Evolutionary conservation across 306 rosid genomes (phyloP), one percentile per base, ranked within the genome.

Genomic region (Vigna hirtella): DNA sequence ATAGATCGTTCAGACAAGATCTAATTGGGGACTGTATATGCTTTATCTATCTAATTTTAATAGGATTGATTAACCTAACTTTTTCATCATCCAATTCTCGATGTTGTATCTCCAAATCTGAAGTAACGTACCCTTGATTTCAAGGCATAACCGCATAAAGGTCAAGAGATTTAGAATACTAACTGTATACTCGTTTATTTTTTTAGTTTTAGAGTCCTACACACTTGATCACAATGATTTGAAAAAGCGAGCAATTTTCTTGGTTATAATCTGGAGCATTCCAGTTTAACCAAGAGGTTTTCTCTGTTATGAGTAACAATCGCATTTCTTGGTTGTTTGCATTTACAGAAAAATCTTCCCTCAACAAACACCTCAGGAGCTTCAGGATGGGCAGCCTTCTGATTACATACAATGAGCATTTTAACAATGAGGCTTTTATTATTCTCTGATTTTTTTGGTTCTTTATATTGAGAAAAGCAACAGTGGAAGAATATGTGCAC

Each of bases 331-430:
- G 45, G 42, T 55, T 53, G 52, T 53, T 66, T 49, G 43, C 68
- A 36, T 50, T 81, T 86, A 66, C 97, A 94, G 98, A 92, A 79
- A 84, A 92, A 78, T 79, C 97, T 92, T 73, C 98, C 98, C 8
- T 74, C 92, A 2, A 64, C 91, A 7, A 80, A 87, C 22, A 87
- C 83, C 47, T 85, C 97, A 4, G 95, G 93, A 7, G 97, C 95
- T 45, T 89, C 91, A 50, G 98, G 98, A 86, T 94, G 98, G 98
- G 98, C 98, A 16, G 98, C 98, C 59, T 94, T 94, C 88, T 92
- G 93, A 94, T 79, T 85, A 79, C 83, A 77, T 78, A 58, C 82
- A 20, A 76, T 72, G 86, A 84, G 84, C 83, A 78, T 79, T 83
- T 81, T 84, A 66, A 83, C 83, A 70, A 67, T 43, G 89, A 87